Evolutionary conservation across 2,329 filamentous ascomycete species (phyloP), one percentile per base, ranked within the genome.

Genomic region (Emergomyces orientalis): DNA sequence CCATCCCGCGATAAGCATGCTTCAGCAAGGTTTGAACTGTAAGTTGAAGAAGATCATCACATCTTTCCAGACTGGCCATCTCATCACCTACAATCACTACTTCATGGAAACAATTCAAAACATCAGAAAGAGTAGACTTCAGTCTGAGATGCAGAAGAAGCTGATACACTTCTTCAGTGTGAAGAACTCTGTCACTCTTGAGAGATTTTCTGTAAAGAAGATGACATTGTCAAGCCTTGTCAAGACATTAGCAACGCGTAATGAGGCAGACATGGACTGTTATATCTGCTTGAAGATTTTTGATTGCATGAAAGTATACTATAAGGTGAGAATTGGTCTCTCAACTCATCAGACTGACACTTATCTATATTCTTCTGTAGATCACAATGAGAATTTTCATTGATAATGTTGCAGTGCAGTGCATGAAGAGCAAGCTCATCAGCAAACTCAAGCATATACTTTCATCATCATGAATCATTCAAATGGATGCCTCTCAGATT

Each of bases 231-330:
- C 39, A 4, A 14, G 25, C 11, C 57, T 68, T 39, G 22, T 66
- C 6, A 52, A 45, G n/a, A 37, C 62, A 13, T 61, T 67, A 14
- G 55, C 61, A 13, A 52, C 34, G 37, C 1, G 60, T 63, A 65
- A 62, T 7, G 71, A 77, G 63, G 64, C 64, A 1, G 71, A 78
- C 63, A 77, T 77, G 73, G 70, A 74, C 49, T 62, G 62, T 1
- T 74, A 71, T 63, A 76, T 76, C 3, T 75, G 74, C 22, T 74
- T 70, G 0, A 71, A 77, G 59, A 75, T 74, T 11, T 63, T 75
- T 7, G 73, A 79, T 62, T 74, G 72, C 57, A 77, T 79, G 73
- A 67, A 78, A 59, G 76, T 78, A 1, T 81, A 79, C 65, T 81
- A 81, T 69, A 76, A 79, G 73, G 78, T 78, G 61, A 64, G 13